These are phyloP conservation scores for Grosmannia serpens DNA, from an alignment of 2,329 filamentous ascomycete species.

Conservation along the genomic window DNA sequence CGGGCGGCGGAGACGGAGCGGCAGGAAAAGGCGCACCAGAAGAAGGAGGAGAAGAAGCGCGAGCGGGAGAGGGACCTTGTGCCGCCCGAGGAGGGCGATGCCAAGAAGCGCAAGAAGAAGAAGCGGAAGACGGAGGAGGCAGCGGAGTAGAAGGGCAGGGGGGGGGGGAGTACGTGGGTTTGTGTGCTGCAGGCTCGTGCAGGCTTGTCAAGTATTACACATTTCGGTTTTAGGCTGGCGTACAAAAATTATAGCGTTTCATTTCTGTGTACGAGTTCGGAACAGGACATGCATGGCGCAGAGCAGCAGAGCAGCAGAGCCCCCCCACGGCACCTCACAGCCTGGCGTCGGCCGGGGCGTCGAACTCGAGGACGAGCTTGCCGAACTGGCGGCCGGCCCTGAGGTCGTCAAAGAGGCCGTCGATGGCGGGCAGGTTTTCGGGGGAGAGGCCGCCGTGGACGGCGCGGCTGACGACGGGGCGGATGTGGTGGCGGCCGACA, in stretches of 20 bases:
- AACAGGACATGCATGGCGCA: too few relatives aligned
- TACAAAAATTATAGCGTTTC: not conserved
- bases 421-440: slow-evolving; percentile 65
- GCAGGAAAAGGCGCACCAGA: slow-evolving; percentile 72
- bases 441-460: slow-evolving; percentile 47
- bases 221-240: not conserved
- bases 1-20: slow-evolving; percentile 67
- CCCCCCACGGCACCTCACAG: too few relatives aligned
- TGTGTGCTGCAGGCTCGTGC: not conserved
- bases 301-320: too few relatives aligned
- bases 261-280: too few relatives aligned
- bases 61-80: slow-evolving; percentile 80
- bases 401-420: slow-evolving; percentile 79
- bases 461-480: slow-evolving; percentile 64
- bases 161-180: not conserved
- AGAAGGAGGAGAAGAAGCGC: slow-evolving; percentile 79
- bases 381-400: slow-evolving; percentile 79
- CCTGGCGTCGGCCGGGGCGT: slow-evolving; percentile 9
- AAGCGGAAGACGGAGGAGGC: slow-evolving; percentile 27
- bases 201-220: not conserved
- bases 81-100: slow-evolving; percentile 65
- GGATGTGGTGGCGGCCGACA: slow-evolving; percentile 60
- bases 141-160: not conserved
- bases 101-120: slow-evolving; percentile 45
- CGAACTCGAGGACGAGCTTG: slow-evolving; percentile 74